Base-by-base conservation (phyloP, 2,329 filamentous ascomycete species). In the Aspergillus sergii region DNA sequence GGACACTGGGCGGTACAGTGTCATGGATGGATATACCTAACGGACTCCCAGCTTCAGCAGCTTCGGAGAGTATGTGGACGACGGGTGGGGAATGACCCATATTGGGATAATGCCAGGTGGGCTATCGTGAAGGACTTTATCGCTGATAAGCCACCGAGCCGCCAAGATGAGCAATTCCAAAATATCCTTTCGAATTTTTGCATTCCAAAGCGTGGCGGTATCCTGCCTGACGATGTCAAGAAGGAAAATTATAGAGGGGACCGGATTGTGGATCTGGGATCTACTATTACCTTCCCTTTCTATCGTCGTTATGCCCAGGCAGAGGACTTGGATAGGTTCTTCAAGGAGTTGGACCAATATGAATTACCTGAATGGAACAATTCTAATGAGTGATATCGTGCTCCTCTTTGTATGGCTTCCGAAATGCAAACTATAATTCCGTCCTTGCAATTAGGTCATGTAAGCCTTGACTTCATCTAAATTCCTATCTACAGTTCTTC, bases 61-160 rank as follows among this genome's bases (percentile, higher is more conserved):
- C 57, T 59, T 28, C 19, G 32, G 43, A 9, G 26, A 48, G 57
- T 39, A 51, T 41, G 43, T 28, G 30, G 57, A 11, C 28, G 57
- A 11, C 28, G 19, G 23, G 43, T 12, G 43, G 23, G 8, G 21
- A 2, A 26, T 23, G 57, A 48, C 43, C 57, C 19, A 2, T 4
- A 28, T 48, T 59, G 28, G 57, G 8, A 51, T 39, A 9, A 14
- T 8, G 41, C 57, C 41, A 45, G 45, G 9, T 59, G 57, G 57
- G 57, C 57, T 19, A 59, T 59, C 36, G 57, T 59, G 45, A 59
- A 51, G 57, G 57, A 51, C 23, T 59, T 59, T 21, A 26, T 51
- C 21, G 41, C 57, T 19, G 57, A 59, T 21, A 8, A 48, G 26
- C 10, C 57, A 41, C 12, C 48, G 1, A 51, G 48, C 48, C 48